phyloP scores from a whole-genome alignment of 129 eudicot genomes.

The Apium graveolens region DNA sequence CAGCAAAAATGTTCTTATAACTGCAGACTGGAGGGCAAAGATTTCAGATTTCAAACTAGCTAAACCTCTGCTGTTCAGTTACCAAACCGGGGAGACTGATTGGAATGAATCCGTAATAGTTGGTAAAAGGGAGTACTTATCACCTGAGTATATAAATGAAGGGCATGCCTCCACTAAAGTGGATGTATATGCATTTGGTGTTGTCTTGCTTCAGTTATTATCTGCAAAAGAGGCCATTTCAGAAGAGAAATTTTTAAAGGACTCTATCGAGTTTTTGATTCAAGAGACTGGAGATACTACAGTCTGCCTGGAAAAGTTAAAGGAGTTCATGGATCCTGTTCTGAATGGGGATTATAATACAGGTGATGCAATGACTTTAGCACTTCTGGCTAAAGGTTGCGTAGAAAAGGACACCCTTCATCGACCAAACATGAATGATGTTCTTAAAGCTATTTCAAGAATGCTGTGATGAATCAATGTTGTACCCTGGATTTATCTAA shows the following conservation, averaged over 20 bases:
- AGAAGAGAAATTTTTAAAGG: constrained; percentile 23
- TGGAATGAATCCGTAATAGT: constrained; percentile 5
- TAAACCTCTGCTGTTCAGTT: constrained; percentile 13
- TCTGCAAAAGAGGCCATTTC: constrained; percentile 28
- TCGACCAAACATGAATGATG: constrained; percentile 44
- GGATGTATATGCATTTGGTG: constrained; percentile 45
- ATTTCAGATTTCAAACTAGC: constrained; percentile 37
- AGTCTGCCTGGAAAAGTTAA: constrained; percentile 34
- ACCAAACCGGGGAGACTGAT: constrained; percentile 7
- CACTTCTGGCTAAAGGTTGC: constrained; percentile 44
- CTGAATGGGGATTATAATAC: constrained; percentile 31
- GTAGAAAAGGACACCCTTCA: constrained; percentile 25
- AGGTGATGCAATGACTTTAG: constrained; percentile 40
- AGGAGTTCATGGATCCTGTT: constrained; percentile 38
- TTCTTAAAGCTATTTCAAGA: constrained; percentile 43
- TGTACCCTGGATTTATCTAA: background rate
- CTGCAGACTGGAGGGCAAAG: constrained; percentile 39
- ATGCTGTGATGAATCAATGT: constrained; percentile 4
- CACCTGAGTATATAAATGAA: constrained; percentile 15
- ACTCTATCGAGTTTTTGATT: constrained; percentile 15
- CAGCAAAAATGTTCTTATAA: constrained; percentile 26
- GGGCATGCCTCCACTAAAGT: constrained; percentile 22
- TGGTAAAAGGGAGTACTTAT: constrained; percentile 17
- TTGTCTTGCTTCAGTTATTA: constrained; percentile 37
- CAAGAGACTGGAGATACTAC: constrained; percentile 21